Conservation (phyloP, 2,329 filamentous ascomycete genomes). For the Aspergillus latus region DNA sequence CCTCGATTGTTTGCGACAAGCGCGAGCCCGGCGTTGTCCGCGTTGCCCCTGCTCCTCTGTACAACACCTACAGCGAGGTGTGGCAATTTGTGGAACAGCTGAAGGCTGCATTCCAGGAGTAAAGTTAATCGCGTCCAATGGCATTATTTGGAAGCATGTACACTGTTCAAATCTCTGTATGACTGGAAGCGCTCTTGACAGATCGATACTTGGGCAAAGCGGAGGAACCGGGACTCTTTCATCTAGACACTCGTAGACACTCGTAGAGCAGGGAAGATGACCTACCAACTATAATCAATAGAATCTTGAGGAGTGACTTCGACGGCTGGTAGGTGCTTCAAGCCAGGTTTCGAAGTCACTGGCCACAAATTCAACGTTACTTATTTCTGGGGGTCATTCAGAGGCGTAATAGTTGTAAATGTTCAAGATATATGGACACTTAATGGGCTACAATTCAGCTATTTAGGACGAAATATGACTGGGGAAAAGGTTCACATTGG, state of each 20-base stretch:
- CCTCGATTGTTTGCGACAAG: constrained; percentile 76
- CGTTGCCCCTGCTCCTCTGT: constrained; percentile 77
- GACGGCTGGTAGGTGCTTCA: too few relatives aligned
- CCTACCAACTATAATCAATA: too few relatives aligned
- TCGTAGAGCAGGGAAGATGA: too few relatives aligned
- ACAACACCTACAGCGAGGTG: constrained; percentile 76
- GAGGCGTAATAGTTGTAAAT: too few relatives aligned
- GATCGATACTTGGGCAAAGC: neutral
- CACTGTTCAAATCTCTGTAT: neutral
- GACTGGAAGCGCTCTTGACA: neutral
- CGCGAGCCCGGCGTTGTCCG: constrained; percentile 79
- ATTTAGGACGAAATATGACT: constrained; percentile 11
- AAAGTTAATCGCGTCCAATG: neutral
- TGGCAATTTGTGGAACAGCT: constrained; percentile 52
- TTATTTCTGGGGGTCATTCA: too few relatives aligned
- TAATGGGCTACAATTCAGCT: neutral
- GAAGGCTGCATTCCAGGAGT: constrained; percentile 29
- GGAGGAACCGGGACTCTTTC: too few relatives aligned
- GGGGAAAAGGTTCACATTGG: constrained; percentile 33
- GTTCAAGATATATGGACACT: too few relatives aligned
- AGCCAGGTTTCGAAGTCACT: too few relatives aligned
- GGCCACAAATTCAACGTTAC: too few relatives aligned
- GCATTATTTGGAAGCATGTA: neutral
- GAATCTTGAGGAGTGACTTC: too few relatives aligned
- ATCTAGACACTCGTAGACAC: too few relatives aligned